A percentile compares a stretch with the other conserved stretches of the same genome.
phyloP scores from a whole-genome alignment of 225 moss, liverwort and hornwort genomes.

The Asterella californica region DNA sequence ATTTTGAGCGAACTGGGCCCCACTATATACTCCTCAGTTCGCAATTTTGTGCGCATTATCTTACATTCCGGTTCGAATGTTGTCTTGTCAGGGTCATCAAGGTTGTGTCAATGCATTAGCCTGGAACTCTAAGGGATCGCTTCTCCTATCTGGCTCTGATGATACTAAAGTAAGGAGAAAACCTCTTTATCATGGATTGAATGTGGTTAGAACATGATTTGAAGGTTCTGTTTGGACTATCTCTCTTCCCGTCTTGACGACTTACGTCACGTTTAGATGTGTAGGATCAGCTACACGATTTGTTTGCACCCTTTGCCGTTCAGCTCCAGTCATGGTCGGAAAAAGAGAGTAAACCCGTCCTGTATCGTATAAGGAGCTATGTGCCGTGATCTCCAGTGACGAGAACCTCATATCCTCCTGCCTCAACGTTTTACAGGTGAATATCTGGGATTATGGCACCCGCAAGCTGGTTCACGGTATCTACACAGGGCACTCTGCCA shows the following conservation, averaged over 20 bases:
- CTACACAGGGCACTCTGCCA: conserved; percentile 90
- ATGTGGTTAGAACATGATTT: background rate
- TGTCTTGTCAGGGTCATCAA: conserved; percentile 67
- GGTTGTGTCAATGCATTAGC: conserved; percentile 93
- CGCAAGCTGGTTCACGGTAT: conserved; percentile 84
- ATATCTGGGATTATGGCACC: conserved; percentile 86
- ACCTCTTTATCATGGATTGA: background rate
- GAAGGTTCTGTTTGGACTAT: background rate
- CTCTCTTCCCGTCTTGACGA: background rate
- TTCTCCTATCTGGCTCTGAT: conserved; percentile 96
- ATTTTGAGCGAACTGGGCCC: background rate
- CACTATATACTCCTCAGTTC: background rate
- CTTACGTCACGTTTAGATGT: background rate
- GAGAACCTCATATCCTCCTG: background rate
- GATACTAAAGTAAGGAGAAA: conserved; percentile 66
- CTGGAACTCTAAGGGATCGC: conserved; percentile 87
- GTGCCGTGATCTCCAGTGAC: background rate
- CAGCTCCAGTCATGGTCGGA: background rate
- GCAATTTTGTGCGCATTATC: background rate
- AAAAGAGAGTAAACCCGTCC: background rate
- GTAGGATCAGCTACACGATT: background rate
- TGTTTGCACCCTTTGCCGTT: background rate
- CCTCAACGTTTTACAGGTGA: conserved; percentile 55
- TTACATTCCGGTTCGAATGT: background rate
- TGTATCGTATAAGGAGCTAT: no score